Evolutionary conservation across 2,329 filamentous ascomycete species (phyloP).

Genomic region (Pestalotiopsis sp.): DNA sequence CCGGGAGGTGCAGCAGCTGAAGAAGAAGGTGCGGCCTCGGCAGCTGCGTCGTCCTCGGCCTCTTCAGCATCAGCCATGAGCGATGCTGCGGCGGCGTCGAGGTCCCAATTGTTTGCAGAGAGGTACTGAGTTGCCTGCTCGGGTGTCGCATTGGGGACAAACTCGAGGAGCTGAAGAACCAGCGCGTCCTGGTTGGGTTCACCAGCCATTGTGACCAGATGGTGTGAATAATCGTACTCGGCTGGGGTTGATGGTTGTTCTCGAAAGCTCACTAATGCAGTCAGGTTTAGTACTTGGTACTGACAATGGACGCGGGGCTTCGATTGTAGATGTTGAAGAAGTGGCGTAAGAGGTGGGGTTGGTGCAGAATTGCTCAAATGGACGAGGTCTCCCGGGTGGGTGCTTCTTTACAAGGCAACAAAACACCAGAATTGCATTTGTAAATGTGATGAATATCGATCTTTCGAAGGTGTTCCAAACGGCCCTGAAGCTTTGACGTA

Average conservation of each 20-base stretch:
- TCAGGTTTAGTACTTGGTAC: not conserved
- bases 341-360: too few relatives aligned
- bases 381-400: too few relatives aligned
- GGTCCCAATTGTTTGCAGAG: slow-evolving; percentile 66
- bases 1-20: slow-evolving; percentile 29
- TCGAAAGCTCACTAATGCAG: not conserved
- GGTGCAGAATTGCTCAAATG: too few relatives aligned
- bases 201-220: slow-evolving; percentile 34
- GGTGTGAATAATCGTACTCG: not conserved
- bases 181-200: slow-evolving; percentile 43
- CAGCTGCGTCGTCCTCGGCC: slow-evolving; percentile 42
- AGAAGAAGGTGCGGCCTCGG: slow-evolving; percentile 46
- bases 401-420: too few relatives aligned
- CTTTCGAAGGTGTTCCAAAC: not conserved
- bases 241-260: not conserved
- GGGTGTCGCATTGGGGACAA: slow-evolving; percentile 54
- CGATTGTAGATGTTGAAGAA: not conserved
- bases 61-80: slow-evolving; percentile 64
- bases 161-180: slow-evolving; percentile 54
- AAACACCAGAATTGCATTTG: too few relatives aligned
- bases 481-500: too few relatives aligned
- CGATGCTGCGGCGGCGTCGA: slow-evolving; percentile 63
- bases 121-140: slow-evolving; percentile 71
- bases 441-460: not conserved
- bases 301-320: not conserved